Base-by-base conservation (phyloP, 768 basidiomycete species). In the Coprinellus micaceus region DNA sequence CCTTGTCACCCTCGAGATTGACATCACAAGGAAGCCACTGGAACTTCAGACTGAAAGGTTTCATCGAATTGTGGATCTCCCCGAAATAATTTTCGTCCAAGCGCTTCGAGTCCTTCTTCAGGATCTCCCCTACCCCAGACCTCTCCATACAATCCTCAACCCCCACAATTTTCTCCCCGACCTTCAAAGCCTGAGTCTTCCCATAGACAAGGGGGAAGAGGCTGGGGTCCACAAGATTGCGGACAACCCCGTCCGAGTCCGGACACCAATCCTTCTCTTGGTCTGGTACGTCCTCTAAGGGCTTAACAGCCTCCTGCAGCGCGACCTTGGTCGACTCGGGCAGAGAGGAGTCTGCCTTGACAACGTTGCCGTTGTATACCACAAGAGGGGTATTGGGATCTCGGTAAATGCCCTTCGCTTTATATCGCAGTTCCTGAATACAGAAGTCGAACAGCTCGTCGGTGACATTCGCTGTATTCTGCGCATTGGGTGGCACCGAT, bases 201-300 rank as follows among this genome's bases (percentile, higher is more conserved):
- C 66, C 71, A 52, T 75, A 74, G 7, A 71, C 62, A 0, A 77
- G 47, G 24, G 67, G 68, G 60, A 68, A 78, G 1, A 78, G 68
- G 5, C 77, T 72, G 44, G 77, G 77, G 54, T 79, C 76, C 3
- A 77, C 72, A 37, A 78, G 67, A 57, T 78, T 75, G 19, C 78
- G 71, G 0, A 78, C 77, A 45, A 71, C 71, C 1, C 65, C 61
- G 53, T 77, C 63, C 0, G 75, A 73, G 4, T 71, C 67, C 1
- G 76, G 77, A 59, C 77, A 76, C 77, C 77, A 78, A 60, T 79
- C 77, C 22, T 70, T 68, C 56, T 68, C 25, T 0, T 65, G 61
- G 3, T 69, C 69, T 0, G 71, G 69, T 9, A 73, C 66, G 48
- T 71, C 59, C 55, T 79, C 74, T 12, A 77, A 69, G 11, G 59